Conservation (phyloP, 345 rosid species). For the Salix caprea region DNA sequence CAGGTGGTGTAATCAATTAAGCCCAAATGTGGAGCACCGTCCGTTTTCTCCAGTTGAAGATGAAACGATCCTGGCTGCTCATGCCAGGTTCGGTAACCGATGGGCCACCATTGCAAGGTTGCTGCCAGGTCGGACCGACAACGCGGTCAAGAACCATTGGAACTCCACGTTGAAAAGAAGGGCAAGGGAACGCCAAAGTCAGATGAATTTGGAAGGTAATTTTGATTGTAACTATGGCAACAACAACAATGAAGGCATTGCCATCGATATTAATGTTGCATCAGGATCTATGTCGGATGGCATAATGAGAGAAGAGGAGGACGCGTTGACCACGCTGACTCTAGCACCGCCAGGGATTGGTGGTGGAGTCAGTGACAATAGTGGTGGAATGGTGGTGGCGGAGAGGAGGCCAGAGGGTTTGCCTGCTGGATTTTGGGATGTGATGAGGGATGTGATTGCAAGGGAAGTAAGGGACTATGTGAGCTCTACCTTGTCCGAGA, state of each 20-base stretch:
- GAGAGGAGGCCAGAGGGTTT: conserved; percentile 24
- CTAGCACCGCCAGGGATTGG: conserved; percentile 59
- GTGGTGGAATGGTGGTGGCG: conserved; percentile 12
- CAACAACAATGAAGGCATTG: background rate
- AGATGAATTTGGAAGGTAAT: background rate
- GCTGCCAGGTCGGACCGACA: conserved; percentile 59
- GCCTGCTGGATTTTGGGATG: conserved; percentile 61
- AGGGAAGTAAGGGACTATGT: conserved; percentile 61
- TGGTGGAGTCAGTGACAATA: background rate
- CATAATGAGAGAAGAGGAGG: conserved; percentile 34
- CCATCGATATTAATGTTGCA: background rate
- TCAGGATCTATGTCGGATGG: background rate
- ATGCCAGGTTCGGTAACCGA: conserved; percentile 50
- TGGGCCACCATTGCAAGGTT: conserved; percentile 64
- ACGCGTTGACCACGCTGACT: conserved; percentile 59
- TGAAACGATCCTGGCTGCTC: conserved; percentile 53
- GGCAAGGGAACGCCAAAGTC: conserved; percentile 29
- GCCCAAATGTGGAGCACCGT: conserved; percentile 56
- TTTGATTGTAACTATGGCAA: background rate
- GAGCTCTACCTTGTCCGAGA: conserved; percentile 33
- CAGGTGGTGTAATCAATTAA: conserved; percentile 55
- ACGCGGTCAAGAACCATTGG: conserved; percentile 66
- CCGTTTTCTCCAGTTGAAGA: conserved; percentile 51
- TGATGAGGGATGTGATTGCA: conserved; percentile 60
- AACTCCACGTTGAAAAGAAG: conserved; percentile 53